A percentile compares a stretch with the other conserved stretches of the same genome.
Evolutionary conservation across 179 eudicot genomes (phyloP).

Genomic region (Actinidia arguta): DNA sequence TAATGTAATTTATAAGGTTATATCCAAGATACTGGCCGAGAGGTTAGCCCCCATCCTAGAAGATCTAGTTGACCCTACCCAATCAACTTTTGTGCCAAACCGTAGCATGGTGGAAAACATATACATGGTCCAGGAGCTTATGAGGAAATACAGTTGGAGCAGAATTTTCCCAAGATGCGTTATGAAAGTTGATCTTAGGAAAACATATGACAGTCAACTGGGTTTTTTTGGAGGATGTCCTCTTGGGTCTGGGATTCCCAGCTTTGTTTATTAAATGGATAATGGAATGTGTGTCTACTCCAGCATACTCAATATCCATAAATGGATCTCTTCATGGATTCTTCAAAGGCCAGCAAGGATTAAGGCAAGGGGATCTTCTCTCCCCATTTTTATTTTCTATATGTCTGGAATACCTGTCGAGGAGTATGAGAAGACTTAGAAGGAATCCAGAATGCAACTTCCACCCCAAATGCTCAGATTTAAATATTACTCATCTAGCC

Average conservation of each 20-base stretch:
- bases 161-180: background rate
- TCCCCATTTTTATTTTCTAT: too few relatives aligned
- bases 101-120: too few relatives aligned
- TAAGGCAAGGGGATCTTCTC: background rate
- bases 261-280: background rate
- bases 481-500: background rate
- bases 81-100: too few relatives aligned
- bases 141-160: background rate
- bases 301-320: background rate
- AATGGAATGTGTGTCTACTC: too few relatives aligned
- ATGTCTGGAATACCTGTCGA: background rate
- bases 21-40: background rate
- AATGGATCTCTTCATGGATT: background rate
- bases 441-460: background rate
- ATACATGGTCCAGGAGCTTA: background rate
- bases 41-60: background rate
- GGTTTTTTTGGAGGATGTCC: background rate
- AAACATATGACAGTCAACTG: background rate
- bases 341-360: background rate
- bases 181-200: background rate
- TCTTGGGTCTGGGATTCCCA: background rate
- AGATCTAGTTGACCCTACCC: background rate
- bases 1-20: background rate
- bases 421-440: background rate
- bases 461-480: background rate